phyloP scores from a whole-genome alignment of 495 filamentous ascomycete species.

The Xylaria longipes region DNA sequence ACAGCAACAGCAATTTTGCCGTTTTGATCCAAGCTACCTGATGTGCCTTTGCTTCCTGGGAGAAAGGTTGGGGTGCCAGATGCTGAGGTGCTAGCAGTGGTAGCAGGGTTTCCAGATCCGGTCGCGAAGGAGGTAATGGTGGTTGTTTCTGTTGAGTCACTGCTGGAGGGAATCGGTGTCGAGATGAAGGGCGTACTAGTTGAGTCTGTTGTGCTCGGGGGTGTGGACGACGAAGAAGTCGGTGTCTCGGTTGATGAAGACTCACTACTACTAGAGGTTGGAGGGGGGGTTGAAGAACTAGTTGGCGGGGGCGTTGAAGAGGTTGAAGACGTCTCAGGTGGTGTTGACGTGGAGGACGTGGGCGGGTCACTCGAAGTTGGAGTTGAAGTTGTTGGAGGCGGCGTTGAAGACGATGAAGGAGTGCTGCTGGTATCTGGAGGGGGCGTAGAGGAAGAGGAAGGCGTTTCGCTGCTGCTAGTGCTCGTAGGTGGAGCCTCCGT shows the following conservation, averaged over 20 bases:
- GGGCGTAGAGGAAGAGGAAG: slow-evolving; percentile 4
- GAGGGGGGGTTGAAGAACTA: slow-evolving; percentile 31
- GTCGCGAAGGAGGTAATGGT: slow-evolving; percentile 25
- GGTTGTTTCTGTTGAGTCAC: slow-evolving; percentile 39
- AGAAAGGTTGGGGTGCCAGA: slow-evolving; percentile 6
- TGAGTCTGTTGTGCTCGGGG: background rate
- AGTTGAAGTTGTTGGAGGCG: slow-evolving; percentile 22
- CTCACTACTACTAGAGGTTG: slow-evolving; percentile 35
- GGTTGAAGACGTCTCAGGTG: slow-evolving; percentile 31
- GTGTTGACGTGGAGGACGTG: slow-evolving; percentile 40
- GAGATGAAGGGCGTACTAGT: slow-evolving; percentile 33
- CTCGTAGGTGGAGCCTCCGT: background rate
- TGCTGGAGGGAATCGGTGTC: slow-evolving; percentile 42
- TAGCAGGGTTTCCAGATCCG: background rate
- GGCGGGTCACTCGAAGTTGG: slow-evolving; percentile 26
- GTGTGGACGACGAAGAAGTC: slow-evolving; percentile 25
- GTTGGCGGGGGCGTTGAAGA: slow-evolving; percentile 33
- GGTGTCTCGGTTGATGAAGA: slow-evolving; percentile 36
- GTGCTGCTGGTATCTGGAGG: background rate
- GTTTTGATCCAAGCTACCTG: slow-evolving; percentile 59
- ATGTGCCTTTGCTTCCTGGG: slow-evolving; percentile 27
- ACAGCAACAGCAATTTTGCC: slow-evolving; percentile 91
- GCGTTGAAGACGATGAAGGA: background rate
- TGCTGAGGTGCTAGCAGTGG: background rate
- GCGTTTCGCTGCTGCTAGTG: background rate